Conservation (phyloP, 1,139 yeast genomes). For the Taiozyma onychis region DNA sequence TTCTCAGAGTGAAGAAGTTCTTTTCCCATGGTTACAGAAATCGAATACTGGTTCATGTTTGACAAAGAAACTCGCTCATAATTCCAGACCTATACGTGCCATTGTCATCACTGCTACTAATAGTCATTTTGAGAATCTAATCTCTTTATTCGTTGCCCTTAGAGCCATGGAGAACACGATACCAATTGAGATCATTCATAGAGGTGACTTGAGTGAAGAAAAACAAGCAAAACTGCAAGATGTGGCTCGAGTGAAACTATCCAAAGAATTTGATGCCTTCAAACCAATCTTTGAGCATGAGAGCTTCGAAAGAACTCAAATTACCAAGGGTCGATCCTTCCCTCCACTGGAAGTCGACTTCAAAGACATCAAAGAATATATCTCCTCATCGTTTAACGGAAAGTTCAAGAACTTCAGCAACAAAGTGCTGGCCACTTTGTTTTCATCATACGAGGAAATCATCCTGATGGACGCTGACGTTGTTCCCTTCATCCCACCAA, state of each 20-base stretch:
- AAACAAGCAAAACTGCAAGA: conserved; percentile 23
- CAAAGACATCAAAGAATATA: conserved; percentile 33
- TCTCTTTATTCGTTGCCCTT: conserved; percentile 39
- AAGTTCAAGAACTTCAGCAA: conserved; percentile 37
- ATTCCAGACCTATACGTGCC: conserved; percentile 34
- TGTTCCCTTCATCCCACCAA: conserved; percentile 35
- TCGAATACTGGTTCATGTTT: conserved; percentile 30
- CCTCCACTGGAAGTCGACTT: conserved; percentile 40
- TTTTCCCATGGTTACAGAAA: conserved; percentile 32
- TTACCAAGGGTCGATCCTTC: conserved; percentile 26
- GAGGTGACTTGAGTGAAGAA: conserved; percentile 28
- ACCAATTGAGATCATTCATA: conserved; percentile 52
- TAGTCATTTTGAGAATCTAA: conserved; percentile 38
- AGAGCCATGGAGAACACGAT: conserved; percentile 40
- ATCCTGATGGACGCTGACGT: conserved; percentile 50
- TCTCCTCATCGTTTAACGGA: conserved; percentile 25
- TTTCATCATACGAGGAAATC: conserved; percentile 44
- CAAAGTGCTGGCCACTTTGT: conserved; percentile 42
- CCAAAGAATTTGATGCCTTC: conserved; percentile 16
- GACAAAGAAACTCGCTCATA: conserved; percentile 17
- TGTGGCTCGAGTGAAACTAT: conserved; percentile 9
- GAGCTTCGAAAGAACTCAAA: background rate
- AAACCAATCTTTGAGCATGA: conserved; percentile 1
- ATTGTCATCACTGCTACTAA: conserved; percentile 47
- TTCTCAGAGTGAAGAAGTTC: conserved; percentile 27